phyloP scores from a whole-genome alignment of 1,284 basidiomycete genomes.

The Vanrija sp. region DNA sequence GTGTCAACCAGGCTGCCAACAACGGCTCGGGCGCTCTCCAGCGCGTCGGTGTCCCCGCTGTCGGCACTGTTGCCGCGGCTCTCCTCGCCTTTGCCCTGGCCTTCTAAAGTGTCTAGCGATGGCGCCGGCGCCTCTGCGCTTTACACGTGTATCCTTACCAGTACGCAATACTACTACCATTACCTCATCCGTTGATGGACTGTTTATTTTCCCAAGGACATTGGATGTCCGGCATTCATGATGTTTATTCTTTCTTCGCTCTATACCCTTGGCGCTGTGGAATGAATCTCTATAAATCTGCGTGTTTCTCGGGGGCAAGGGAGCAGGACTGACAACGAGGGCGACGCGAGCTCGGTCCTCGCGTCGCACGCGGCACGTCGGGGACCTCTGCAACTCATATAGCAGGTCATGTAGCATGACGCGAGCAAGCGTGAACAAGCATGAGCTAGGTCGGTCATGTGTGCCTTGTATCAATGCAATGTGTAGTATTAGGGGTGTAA shows the following conservation, averaged over 20 bases:
- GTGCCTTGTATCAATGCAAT: too few relatives aligned
- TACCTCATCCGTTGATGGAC: not conserved
- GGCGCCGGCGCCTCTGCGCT: slow-evolving; percentile 4
- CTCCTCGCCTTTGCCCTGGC: slow-evolving; percentile 28
- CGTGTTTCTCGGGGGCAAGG: too few relatives aligned
- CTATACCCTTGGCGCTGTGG: slow-evolving; percentile 14
- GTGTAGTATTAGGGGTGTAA: too few relatives aligned
- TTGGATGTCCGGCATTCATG: too few relatives aligned
- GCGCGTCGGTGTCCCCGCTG: slow-evolving; percentile 21
- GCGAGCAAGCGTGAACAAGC: too few relatives aligned
- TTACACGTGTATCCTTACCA: slow-evolving; percentile 1
- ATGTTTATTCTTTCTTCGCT: slow-evolving; percentile 10
- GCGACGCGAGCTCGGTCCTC: too few relatives aligned
- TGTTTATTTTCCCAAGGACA: slow-evolving; percentile 5
- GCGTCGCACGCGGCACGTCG: too few relatives aligned
- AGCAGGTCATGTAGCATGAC: too few relatives aligned
- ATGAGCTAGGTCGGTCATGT: too few relatives aligned
- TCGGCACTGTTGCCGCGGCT: slow-evolving; percentile 10
- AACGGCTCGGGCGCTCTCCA: slow-evolving; percentile 18
- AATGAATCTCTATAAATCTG: slow-evolving; percentile 11
- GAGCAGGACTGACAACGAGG: too few relatives aligned
- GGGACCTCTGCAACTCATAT: too few relatives aligned
- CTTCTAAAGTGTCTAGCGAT: slow-evolving; percentile 10
- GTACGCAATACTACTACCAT: not conserved
- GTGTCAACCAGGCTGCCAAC: slow-evolving; percentile 21